phyloP scores from a whole-genome alignment of 1,284 basidiomycete species.

The Inonotus hispidus region DNA sequence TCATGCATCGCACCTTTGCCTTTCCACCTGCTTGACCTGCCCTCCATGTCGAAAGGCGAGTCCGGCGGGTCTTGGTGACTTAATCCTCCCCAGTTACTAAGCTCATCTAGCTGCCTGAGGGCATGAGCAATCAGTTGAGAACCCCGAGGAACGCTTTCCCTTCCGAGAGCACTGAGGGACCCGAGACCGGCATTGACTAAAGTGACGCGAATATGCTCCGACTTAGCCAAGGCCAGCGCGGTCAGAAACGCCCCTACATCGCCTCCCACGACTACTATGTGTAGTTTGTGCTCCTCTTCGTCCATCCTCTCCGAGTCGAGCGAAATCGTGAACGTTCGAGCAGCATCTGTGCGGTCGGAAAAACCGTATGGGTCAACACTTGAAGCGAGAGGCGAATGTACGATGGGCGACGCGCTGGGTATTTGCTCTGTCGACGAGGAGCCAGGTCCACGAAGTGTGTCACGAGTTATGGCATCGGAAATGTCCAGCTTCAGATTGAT shows the following conservation, averaged over 20 bases:
- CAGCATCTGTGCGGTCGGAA: background rate
- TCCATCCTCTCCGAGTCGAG: background rate
- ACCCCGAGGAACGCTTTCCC: background rate
- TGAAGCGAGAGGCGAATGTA: background rate
- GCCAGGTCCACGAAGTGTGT: background rate
- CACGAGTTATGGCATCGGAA: background rate
- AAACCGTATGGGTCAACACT: background rate
- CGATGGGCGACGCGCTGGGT: background rate
- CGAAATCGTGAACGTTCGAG: background rate
- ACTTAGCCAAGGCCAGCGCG: background rate
- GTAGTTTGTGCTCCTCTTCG: background rate
- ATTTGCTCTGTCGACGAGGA: background rate
- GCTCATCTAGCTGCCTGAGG: background rate
- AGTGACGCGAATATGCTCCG: background rate
- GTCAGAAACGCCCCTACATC: slow-evolving; percentile 4
- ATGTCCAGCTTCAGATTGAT: background rate
- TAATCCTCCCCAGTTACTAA: background rate
- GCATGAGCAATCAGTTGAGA: background rate
- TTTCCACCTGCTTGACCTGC: background rate
- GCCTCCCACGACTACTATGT: slow-evolving; percentile 8
- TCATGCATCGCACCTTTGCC: background rate
- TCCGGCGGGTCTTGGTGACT: background rate
- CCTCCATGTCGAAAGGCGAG: background rate
- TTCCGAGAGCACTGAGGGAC: background rate
- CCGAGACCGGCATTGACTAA: slow-evolving; percentile 5